Percentiles rank a stretch among this genome's conserved stretches.
phyloP scores from a whole-genome alignment of 2,329 filamentous ascomycete genomes.

The Colletotrichum echinochloae region DNA sequence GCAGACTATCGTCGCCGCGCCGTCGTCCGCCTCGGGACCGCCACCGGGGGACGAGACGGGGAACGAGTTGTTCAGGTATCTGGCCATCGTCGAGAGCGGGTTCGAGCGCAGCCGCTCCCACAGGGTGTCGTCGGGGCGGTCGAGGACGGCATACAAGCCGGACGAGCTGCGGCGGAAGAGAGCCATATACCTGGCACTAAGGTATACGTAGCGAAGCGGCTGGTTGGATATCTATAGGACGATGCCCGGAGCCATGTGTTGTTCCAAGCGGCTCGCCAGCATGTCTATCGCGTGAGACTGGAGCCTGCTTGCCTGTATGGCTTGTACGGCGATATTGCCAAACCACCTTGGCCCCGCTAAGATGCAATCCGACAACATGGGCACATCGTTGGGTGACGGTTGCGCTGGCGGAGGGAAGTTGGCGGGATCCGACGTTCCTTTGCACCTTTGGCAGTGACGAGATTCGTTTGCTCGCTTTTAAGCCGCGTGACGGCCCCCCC shows the following conservation, averaged over 20 bases:
- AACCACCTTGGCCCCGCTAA: not conserved
- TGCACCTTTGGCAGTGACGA: not conserved
- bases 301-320: not conserved
- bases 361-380: not conserved
- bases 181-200: not conserved
- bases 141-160: slow-evolving; percentile 20
- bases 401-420: not conserved
- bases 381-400: not conserved
- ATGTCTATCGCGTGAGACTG: not conserved
- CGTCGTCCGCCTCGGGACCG: not conserved
- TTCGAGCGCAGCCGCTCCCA: slow-evolving; percentile 9
- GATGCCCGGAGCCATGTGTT: too few relatives aligned
- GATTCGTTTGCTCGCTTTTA: not conserved
- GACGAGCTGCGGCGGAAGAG: not conserved
- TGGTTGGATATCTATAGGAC: not conserved
- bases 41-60: too few relatives aligned
- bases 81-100: slow-evolving; percentile 17
- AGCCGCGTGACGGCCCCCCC: not conserved
- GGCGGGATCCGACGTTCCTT: not conserved
- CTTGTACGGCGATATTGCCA: not conserved
- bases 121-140: not conserved
- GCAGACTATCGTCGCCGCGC: slow-evolving; percentile 49
- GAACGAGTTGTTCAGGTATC: slow-evolving; percentile 17
- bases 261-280: not conserved
- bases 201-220: not conserved